Percentiles rank a stretch among this genome's conserved stretches.
These are phyloP conservation scores for Phycomyces nitens DNA, from an alignment of 192 early-diverging fungal species.

Conservation along the genomic window DNA sequence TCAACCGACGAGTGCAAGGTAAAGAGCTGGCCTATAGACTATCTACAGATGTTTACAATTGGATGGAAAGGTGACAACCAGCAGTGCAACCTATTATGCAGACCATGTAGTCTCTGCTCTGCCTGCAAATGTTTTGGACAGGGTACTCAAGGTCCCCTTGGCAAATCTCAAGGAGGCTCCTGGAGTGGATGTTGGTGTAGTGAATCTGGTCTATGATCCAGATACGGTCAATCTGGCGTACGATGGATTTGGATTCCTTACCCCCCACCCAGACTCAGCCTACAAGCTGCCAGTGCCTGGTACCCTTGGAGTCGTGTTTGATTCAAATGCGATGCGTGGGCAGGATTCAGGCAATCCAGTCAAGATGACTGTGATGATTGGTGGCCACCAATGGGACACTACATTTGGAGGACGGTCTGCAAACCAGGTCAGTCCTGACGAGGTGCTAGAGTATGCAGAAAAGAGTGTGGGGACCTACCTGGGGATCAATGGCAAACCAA, in stretches of 20 bases:
- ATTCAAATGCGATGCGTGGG: constrained; percentile 71
- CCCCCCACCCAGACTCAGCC: constrained; percentile 55
- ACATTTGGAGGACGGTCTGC: constrained; percentile 40
- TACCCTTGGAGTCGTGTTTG: constrained; percentile 83
- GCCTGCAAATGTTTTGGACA: constrained; percentile 50
- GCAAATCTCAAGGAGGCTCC: constrained; percentile 60
- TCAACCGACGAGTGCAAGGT: constrained; percentile 39
- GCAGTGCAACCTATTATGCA: background rate
- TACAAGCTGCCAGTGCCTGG: constrained; percentile 23
- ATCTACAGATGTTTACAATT: background rate
- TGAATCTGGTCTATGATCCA: constrained; percentile 69
- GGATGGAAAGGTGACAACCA: background rate
- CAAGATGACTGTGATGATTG: constrained; percentile 88
- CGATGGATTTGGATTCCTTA: constrained; percentile 89
- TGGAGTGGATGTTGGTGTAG: constrained; percentile 76
- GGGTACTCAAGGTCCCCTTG: constrained; percentile 38
- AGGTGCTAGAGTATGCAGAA: constrained; percentile 45
- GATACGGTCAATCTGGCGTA: constrained; percentile 40
- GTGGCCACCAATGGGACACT: constrained; percentile 70
- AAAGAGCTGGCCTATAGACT: too few species aligned
- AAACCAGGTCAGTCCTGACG: constrained; percentile 19
- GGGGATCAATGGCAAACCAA: constrained; percentile 47
- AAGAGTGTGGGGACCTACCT: constrained; percentile 58
- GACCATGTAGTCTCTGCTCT: constrained; percentile 53
- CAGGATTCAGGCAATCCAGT: constrained; percentile 53